A percentile compares a stretch with the other conserved stretches of the same genome.
Conservation (phyloP, 2,329 filamentous ascomycete genomes). For the Orbilia quercus region DNA sequence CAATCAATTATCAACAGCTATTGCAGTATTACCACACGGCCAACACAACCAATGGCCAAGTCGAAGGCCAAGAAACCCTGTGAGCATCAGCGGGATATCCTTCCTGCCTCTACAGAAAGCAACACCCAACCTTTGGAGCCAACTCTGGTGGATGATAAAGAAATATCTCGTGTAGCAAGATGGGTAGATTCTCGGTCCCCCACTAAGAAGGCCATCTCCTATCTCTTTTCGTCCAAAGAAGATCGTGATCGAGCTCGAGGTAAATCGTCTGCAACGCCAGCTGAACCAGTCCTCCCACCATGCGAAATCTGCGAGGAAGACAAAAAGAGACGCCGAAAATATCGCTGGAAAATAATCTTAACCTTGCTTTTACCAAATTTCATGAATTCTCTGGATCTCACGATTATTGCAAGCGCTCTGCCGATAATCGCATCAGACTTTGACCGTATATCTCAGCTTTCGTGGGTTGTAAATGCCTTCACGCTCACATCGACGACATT, state of each 20-base stretch:
- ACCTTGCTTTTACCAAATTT: conserved; percentile 72
- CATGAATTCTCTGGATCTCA: conserved; percentile 73
- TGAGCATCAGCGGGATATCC: conserved; percentile 31
- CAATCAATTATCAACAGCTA: background rate
- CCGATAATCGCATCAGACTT: conserved; percentile 75
- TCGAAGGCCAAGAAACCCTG: conserved; percentile 21
- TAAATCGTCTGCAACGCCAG: background rate
- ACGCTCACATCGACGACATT: conserved; percentile 75
- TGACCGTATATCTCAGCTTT: conserved; percentile 55
- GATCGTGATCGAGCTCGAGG: conserved; percentile 35
- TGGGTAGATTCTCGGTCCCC: conserved; percentile 48
- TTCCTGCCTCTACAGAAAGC: conserved; percentile 3
- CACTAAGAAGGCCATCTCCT: conserved; percentile 33
- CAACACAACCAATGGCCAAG: conserved; percentile 27
- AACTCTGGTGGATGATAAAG: conserved; percentile 5
- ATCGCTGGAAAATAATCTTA: conserved; percentile 71
- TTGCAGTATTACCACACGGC: conserved; percentile 24
- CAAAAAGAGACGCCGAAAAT: conserved; percentile 62
- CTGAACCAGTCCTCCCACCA: conserved; percentile 12
- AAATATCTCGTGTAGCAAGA: conserved; percentile 33
- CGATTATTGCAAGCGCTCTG: conserved; percentile 72
- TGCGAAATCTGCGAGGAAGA: conserved; percentile 61
- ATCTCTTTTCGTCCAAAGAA: conserved; percentile 51
- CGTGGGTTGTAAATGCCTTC: conserved; percentile 76
- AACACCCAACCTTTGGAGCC: conserved; percentile 4